A percentile compares a stretch with the other conserved stretches of the same genome.
Conservation (phyloP, 2,329 filamentous ascomycete species). For the Fusarium secorum region DNA sequence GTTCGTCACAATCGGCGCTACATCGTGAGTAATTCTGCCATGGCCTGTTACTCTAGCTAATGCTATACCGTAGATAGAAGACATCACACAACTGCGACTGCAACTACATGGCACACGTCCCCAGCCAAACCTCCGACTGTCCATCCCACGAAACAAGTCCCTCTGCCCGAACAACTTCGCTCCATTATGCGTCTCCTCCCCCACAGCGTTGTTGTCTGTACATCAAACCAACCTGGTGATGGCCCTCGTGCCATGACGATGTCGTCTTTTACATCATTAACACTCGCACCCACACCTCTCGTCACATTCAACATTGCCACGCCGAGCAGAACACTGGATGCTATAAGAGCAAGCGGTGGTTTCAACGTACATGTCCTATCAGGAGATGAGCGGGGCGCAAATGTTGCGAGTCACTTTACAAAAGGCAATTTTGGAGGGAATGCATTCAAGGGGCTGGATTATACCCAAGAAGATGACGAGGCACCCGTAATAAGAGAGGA, state of each 20-base stretch:
- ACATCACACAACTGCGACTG: constrained; percentile 25
- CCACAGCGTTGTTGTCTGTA: constrained; percentile 65
- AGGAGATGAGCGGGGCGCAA: constrained; percentile 56
- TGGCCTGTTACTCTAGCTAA: constrained; percentile 3
- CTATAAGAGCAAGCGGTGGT: constrained; percentile 52
- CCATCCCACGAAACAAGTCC: constrained; percentile 44
- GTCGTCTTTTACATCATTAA: constrained; percentile 66
- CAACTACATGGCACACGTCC: constrained; percentile 42
- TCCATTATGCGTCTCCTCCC: constrained; percentile 62
- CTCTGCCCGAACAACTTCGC: constrained; percentile 58
- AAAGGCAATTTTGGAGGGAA: constrained; percentile 54
- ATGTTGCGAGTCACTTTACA: constrained; percentile 61
- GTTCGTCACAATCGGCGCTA: not conserved
- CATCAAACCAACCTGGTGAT: constrained; percentile 50
- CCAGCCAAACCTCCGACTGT: constrained; percentile 46
- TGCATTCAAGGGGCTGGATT: constrained; percentile 45
- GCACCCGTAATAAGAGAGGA: constrained; percentile 57
- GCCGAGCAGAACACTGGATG: constrained; percentile 64
- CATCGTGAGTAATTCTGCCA: constrained; percentile 23
- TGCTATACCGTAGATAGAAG: constrained; percentile 20
- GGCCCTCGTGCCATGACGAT: constrained; percentile 63
- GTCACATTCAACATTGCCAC: constrained; percentile 66
- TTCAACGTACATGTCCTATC: constrained; percentile 66
- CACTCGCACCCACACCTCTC: constrained; percentile 59
- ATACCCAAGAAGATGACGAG: constrained; percentile 18